These are phyloP conservation scores for Mortierella sp. DNA, from an alignment of 371 early-diverging fungal genomes.

Conservation along the genomic window DNA sequence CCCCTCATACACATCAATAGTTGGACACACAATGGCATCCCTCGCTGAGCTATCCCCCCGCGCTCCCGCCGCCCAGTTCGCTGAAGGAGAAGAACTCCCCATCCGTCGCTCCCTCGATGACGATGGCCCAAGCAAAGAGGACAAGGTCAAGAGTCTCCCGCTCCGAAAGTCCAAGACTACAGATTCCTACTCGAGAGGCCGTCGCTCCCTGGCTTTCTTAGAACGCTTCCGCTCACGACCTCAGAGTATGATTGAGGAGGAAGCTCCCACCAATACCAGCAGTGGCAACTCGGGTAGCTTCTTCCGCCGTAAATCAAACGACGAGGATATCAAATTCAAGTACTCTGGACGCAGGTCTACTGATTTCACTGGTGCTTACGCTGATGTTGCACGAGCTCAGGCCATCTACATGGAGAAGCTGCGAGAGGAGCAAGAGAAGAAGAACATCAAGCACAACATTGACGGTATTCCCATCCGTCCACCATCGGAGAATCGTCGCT, in stretches of 20 bases:
- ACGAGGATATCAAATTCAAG: slow-evolving; percentile 14
- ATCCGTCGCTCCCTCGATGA: background rate
- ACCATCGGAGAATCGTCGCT: slow-evolving; percentile 9
- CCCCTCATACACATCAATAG: too few species aligned
- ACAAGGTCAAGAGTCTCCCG: too few species aligned
- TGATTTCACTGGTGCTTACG: slow-evolving; percentile 24
- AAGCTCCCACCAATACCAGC: too few species aligned
- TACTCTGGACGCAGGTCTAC: slow-evolving; percentile 13
- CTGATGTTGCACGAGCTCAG: slow-evolving; percentile 32
- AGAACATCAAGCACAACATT: slow-evolving; percentile 18
- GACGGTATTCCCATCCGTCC: slow-evolving; percentile 39
- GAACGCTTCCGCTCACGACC: slow-evolving; percentile 31
- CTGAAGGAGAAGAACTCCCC: background rate
- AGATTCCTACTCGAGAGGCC: slow-evolving; percentile 6
- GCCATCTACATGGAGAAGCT: slow-evolving; percentile 27
- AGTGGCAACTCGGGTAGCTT: background rate
- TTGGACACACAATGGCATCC: too few species aligned
- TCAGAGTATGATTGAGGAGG: too few species aligned
- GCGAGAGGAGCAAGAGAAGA: slow-evolving; percentile 22
- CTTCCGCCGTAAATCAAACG: slow-evolving; percentile 7
- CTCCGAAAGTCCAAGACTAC: slow-evolving; percentile 8
- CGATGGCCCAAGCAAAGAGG: too few species aligned
- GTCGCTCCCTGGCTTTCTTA: slow-evolving; percentile 28
- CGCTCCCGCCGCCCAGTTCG: slow-evolving; percentile 7
- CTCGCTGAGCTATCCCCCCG: slow-evolving; percentile 3